Base-by-base conservation (phyloP, 306 rosid species). In the Vicia faba region DNA sequence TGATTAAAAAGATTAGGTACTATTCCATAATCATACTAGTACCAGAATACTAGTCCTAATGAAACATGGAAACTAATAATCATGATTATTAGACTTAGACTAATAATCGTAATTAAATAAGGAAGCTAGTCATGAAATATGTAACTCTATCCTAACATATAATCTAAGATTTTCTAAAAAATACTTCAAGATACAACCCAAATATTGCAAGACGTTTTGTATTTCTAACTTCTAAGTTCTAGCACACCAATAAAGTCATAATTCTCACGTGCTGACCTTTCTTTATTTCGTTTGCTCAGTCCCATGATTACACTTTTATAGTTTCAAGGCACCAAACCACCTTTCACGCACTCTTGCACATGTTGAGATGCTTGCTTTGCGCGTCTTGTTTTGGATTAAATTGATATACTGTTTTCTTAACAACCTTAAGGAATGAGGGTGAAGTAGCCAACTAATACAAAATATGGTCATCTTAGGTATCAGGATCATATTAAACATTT, bases 301-400 rank as follows among this genome's bases (percentile, higher is more conserved):
- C 51, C 23, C 1, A 16, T 7, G 53, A 45, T 19, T 15, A 15
- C 53, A 15, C 11, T 46, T 7, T 46, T 46, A 46, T 7, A 46
- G 53, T 46, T 46, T 46, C 23, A 18, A 15, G 4, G 23, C 11
- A 14, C 23, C 23, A 15, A 16, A 46, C 53, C 53, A 15, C 5
- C 15, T 8, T 45, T 15, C 51, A 45, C 10, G 7, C 51, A 45
- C 19, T 14, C 51, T 7, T 45, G 45, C 45, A 45, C 51, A 45
- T 45, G 20, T 45, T 6, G 14, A 45, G 51, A 45, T 7, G 20
- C 9, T 45, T 45, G 20, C 20, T 45, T 45, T 6, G 9, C n/a
- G n/a, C 23, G 15, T 71, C 39, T 48, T 48, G 71, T 48, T 41
- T 64, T 64, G 8, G 43, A 63, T 56, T 20, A 54, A 62, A 64